Conservation (phyloP, 2,329 filamentous ascomycete species). For the Fusarium caatingaense region DNA sequence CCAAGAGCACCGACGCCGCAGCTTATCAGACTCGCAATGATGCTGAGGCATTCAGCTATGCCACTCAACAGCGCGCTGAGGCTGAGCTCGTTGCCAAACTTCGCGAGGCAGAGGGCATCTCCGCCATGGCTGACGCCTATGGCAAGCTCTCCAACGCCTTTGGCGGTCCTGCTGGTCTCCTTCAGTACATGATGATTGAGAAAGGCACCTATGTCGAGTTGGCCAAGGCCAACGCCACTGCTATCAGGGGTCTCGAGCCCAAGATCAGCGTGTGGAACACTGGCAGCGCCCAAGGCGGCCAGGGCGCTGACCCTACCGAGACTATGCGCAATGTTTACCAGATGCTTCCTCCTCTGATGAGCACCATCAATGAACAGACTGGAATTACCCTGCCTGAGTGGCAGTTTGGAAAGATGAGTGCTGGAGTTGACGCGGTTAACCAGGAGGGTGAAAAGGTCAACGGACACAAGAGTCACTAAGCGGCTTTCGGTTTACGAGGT, state of each 20-base stretch:
- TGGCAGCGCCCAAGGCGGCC: constrained; percentile 61
- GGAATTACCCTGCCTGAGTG: constrained; percentile 83
- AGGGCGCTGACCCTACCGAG: constrained; percentile 64
- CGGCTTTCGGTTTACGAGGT: neutral
- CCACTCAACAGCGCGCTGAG: constrained; percentile 64
- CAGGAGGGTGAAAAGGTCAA: constrained; percentile 41
- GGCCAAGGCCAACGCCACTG: constrained; percentile 80
- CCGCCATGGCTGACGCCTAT: constrained; percentile 85
- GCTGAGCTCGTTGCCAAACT: constrained; percentile 70
- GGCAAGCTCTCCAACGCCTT: constrained; percentile 76
- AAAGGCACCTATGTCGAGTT: constrained; percentile 82
- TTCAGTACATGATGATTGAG: constrained; percentile 91
- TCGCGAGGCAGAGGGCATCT: constrained; percentile 80
- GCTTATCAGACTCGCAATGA: constrained; percentile 63
- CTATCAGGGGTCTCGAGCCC: constrained; percentile 80
- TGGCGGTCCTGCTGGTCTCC: constrained; percentile 79
- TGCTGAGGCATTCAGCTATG: constrained; percentile 55
- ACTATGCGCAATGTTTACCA: constrained; percentile 84
- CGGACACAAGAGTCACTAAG: constrained; percentile 32
- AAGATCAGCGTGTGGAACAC: constrained; percentile 96
- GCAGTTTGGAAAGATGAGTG: constrained; percentile 68
- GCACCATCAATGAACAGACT: constrained; percentile 89
- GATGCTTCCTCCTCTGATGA: constrained; percentile 83
- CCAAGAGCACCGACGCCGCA: constrained; percentile 63
- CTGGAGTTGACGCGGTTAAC: constrained; percentile 50